Conservation (phyloP, 257 asterid species). For the Haberlea rhodopensis region DNA sequence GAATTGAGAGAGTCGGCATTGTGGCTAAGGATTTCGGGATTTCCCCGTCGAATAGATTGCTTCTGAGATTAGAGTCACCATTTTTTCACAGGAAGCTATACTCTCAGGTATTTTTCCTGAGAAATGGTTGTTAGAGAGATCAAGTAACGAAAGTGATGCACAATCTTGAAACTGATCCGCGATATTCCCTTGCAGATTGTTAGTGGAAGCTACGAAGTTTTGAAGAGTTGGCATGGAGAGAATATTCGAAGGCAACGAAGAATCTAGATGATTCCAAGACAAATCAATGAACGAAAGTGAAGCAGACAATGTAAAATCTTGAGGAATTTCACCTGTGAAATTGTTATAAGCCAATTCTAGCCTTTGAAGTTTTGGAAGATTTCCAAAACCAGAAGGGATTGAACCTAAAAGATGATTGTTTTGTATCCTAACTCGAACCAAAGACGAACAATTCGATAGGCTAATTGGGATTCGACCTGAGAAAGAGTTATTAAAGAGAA, state of each 20-base stretch:
- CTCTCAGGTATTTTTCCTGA: constrained; percentile 62
- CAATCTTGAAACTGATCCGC: constrained; percentile 63
- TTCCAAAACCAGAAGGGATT: constrained; percentile 65
- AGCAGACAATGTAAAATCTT: constrained; percentile 49
- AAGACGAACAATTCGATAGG: constrained; percentile 58
- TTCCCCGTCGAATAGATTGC: constrained; percentile 58
- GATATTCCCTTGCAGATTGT: constrained; percentile 54
- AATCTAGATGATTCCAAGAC: constrained; percentile 48
- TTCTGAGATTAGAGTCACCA: constrained; percentile 51
- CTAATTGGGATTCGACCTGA: constrained; percentile 61
- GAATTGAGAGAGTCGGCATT: constrained; percentile 57
- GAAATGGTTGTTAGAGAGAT: constrained; percentile 62
- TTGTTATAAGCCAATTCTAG: constrained; percentile 62
- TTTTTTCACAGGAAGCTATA: constrained; percentile 60
- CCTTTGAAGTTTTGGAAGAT: constrained; percentile 58
- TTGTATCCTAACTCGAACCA: constrained; percentile 68
- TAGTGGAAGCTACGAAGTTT: constrained; percentile 51
- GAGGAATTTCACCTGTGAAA: constrained; percentile 63
- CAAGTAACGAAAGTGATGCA: constrained; percentile 57
- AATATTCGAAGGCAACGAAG: constrained; percentile 51
- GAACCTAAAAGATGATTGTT: constrained; percentile 55
- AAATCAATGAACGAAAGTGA: constrained; percentile 68
- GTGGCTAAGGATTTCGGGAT: constrained; percentile 61
- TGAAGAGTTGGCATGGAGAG: constrained; percentile 59
- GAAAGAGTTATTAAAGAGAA: constrained; percentile 71